Conservation (phyloP, 306 rosid genomes). For the Cicer chorassanicum region DNA sequence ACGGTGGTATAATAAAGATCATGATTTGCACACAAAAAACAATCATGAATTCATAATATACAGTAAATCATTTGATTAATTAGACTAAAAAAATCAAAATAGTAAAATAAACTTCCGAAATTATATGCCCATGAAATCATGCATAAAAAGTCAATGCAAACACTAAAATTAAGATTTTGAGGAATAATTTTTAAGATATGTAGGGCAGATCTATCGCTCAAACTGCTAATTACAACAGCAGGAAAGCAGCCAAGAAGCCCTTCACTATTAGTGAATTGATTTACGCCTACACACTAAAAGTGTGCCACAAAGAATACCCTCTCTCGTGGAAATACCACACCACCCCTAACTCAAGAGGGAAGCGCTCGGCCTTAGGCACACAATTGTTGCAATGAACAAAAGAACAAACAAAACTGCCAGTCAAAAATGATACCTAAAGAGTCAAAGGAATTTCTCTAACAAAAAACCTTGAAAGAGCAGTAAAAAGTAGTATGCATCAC, state of each 20-base stretch:
- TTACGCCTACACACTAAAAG: slow-evolving; percentile 50
- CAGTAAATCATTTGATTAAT: too few species aligned
- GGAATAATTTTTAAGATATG: background rate
- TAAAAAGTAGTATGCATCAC: too few species aligned
- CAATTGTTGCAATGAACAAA: background rate
- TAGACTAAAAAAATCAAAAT: too few species aligned
- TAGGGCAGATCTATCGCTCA: slow-evolving; percentile 44
- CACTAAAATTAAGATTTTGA: too few species aligned
- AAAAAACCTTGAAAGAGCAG: too few species aligned
- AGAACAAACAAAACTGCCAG: background rate
- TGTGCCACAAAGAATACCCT: slow-evolving; percentile 54
- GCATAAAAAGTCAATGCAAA: background rate
- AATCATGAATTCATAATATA: too few species aligned
- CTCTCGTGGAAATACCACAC: slow-evolving; percentile 56
- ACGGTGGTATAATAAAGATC: too few species aligned
- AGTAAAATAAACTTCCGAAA: too few species aligned
- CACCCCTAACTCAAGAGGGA: slow-evolving; percentile 56
- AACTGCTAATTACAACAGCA: slow-evolving; percentile 43
- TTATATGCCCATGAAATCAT: too few species aligned
- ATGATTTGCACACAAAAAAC: too few species aligned
- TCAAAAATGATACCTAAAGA: background rate
- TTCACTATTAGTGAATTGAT: slow-evolving; percentile 16
- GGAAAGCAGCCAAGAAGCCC: slow-evolving; percentile 46
- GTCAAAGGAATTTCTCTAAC: background rate
- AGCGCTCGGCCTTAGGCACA: slow-evolving; percentile 58